Evolutionary conservation across 139 green algal genomes (phyloP).

Genomic region (Bryopsis sp.): DNA sequence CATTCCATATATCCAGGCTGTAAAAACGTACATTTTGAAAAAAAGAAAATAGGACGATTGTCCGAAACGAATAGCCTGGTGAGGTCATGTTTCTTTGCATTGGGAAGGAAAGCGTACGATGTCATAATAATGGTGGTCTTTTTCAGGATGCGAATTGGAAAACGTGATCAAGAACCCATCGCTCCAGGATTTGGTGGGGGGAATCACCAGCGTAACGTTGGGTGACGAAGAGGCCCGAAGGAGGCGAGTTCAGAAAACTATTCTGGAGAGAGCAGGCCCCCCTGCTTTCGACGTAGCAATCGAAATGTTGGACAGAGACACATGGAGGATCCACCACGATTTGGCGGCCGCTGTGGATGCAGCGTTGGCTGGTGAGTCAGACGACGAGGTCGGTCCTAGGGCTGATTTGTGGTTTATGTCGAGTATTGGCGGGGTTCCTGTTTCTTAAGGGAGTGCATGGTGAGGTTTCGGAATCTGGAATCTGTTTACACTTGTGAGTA

Average conservation of each 20-base stretch:
- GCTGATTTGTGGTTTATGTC: no score
- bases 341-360: constrained; percentile 27
- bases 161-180: constrained; percentile 97
- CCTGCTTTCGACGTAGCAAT: constrained; percentile 91
- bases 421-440: no score
- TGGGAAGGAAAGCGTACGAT: not conserved
- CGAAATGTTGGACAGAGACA: constrained; percentile 81
- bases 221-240: constrained; percentile 81
- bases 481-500: no score
- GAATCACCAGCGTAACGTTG: constrained; percentile 48
- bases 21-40: not conserved
- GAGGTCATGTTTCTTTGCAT: not conserved
- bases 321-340: constrained; percentile 32
- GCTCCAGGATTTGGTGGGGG: constrained; percentile 63
- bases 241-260: constrained; percentile 88
- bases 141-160: constrained; percentile 80
- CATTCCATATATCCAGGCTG: not conserved
- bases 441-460: no score
- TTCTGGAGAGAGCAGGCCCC: constrained; percentile 83
- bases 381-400: no score
- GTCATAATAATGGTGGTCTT: not conserved
- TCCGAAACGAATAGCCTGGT: not conserved
- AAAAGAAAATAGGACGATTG: not conserved
- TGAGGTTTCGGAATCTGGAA: no score
- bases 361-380: constrained; percentile 29